phyloP scores from a whole-genome alignment of 2,329 filamentous ascomycete genomes.

The Beauveria scarabaeidicola region DNA sequence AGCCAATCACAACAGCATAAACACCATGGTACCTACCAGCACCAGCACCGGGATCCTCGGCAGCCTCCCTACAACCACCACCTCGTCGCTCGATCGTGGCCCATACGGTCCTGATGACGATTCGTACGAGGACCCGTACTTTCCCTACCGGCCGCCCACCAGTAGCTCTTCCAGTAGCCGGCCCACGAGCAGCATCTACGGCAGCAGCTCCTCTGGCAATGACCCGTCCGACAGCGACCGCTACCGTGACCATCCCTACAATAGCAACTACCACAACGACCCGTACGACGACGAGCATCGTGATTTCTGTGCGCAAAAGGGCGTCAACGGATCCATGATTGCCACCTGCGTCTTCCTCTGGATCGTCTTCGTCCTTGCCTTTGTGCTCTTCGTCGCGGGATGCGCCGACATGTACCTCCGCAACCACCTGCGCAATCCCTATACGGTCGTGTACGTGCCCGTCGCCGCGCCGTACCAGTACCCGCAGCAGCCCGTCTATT shows the following conservation, averaged over 20 bases:
- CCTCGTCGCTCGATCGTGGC: neutral
- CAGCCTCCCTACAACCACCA: neutral
- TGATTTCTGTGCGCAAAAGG: neutral
- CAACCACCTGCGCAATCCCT: conserved; percentile 8
- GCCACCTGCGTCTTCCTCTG: conserved; percentile 2
- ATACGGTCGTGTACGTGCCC: conserved; percentile 2
- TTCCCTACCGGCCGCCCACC: neutral
- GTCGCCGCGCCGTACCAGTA: neutral
- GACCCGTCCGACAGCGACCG: neutral
- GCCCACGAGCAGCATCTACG: neutral
- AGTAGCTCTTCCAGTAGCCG: neutral
- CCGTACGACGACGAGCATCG: neutral
- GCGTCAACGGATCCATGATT: neutral
- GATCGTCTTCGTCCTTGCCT: conserved; percentile 3
- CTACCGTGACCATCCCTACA: neutral
- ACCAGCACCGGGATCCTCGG: neutral
- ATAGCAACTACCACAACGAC: neutral
- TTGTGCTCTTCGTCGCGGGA: conserved; percentile 1
- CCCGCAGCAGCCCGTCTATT: neutral
- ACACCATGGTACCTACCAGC: neutral
- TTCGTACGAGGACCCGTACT: neutral
- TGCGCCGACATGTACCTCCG: conserved; percentile 12
- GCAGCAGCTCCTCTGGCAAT: neutral
- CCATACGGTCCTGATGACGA: neutral
- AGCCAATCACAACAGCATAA: neutral